Evolutionary conservation across 1,284 basidiomycete species (phyloP).

Genomic region (Moesziomyces sp.): DNA sequence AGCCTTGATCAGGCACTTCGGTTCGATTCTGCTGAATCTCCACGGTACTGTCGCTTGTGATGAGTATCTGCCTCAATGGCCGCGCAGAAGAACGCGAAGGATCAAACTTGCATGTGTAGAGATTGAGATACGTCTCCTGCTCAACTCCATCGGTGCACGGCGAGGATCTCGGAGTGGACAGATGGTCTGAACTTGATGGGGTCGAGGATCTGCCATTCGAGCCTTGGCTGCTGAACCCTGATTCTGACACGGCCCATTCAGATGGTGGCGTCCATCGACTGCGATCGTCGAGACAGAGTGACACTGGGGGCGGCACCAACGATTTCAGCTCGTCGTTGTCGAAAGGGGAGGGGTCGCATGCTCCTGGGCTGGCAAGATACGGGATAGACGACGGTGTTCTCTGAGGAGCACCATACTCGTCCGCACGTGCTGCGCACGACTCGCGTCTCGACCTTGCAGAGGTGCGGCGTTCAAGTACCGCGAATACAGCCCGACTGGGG

Average conservation of each 20-base stretch:
- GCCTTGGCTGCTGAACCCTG: not conserved
- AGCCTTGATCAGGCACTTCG: not conserved
- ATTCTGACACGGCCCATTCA: slow-evolving; percentile 15
- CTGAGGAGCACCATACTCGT: not conserved
- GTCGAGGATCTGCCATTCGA: slow-evolving; percentile 6
- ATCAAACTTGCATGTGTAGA: not conserved
- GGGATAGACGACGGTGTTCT: not conserved
- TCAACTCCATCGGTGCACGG: slow-evolving; percentile 3
- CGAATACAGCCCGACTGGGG: slow-evolving; percentile 7
- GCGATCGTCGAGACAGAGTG: slow-evolving; percentile 8
- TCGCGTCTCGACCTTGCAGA: not conserved
- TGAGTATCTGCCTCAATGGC: slow-evolving; percentile 7
- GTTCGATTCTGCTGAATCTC: slow-evolving; percentile 9
- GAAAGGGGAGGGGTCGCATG: slow-evolving; percentile 24
- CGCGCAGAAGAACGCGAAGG: not conserved
- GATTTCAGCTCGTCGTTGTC: slow-evolving; percentile 10
- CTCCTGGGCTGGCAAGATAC: slow-evolving; percentile 22
- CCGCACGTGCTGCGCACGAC: too few relatives aligned
- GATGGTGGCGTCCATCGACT: slow-evolving; percentile 21
- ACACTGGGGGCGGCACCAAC: slow-evolving; percentile 5
- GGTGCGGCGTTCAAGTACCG: slow-evolving; percentile 7
- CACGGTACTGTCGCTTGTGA: slow-evolving; percentile 18
- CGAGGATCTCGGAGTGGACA: slow-evolving; percentile 12
- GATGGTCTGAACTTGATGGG: slow-evolving; percentile 13
- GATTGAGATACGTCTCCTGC: slow-evolving; percentile 6